These are phyloP conservation scores for Cutaneotrichosporon sp. DNA, from an alignment of 1,284 basidiomycete genomes.

Conservation along the genomic window DNA sequence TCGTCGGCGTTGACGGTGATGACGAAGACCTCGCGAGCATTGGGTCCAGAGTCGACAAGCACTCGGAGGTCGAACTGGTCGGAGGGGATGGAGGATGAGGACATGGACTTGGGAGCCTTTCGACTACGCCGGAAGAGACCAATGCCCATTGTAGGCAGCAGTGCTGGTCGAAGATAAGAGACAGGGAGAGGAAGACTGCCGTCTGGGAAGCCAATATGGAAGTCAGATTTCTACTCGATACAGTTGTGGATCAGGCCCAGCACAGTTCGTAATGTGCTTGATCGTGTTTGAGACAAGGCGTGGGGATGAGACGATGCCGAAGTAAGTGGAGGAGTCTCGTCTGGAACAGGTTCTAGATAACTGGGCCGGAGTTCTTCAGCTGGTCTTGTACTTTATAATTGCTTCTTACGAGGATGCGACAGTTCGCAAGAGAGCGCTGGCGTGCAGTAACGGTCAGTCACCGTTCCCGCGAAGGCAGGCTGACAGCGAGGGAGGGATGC, in stretches of 20 bases:
- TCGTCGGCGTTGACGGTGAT: conserved; percentile 30
- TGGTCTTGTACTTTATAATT: neutral
- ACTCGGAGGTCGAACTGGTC: conserved; percentile 12
- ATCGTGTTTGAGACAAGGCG: too few relatives aligned
- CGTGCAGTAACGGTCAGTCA: too few relatives aligned
- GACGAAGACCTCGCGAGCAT: conserved; percentile 26
- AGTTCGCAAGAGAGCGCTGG: too few relatives aligned
- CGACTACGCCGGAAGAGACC: conserved; percentile 14
- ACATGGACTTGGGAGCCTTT: conserved; percentile 5
- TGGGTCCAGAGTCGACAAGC: conserved; percentile 19
- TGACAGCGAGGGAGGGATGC: neutral
- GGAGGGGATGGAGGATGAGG: neutral
- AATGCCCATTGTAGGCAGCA: conserved; percentile 9
- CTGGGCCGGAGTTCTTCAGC: neutral
- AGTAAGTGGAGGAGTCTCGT: neutral
- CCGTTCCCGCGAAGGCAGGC: neutral
- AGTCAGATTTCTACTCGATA: too few relatives aligned
- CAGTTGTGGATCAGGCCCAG: too few relatives aligned
- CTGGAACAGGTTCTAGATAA: neutral
- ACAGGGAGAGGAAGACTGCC: too few relatives aligned
- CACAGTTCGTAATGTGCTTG: too few relatives aligned
- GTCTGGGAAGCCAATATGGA: too few relatives aligned
- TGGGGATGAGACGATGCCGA: neutral
- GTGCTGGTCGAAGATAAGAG: too few relatives aligned
- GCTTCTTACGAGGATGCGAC: neutral